Conservation (phyloP, 2,329 filamentous ascomycete species). For the Diaporthe longicolla region DNA sequence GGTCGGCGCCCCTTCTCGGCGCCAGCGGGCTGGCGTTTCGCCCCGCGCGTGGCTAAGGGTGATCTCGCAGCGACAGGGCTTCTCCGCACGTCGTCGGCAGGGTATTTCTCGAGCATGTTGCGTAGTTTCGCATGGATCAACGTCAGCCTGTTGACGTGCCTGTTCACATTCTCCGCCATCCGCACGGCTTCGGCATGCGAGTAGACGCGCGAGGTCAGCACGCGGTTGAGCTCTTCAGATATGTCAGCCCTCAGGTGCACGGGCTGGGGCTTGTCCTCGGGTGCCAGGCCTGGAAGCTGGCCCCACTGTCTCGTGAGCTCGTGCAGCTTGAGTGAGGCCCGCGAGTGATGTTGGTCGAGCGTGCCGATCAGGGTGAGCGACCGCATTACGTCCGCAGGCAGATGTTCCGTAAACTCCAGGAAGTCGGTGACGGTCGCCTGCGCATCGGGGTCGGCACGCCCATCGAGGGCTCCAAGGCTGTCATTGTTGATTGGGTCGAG, state of each 20-base stretch:
- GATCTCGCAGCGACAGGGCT: slow-evolving; percentile 67
- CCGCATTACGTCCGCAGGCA: slow-evolving; percentile 76
- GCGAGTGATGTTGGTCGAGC: slow-evolving; percentile 71
- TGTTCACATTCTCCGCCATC: slow-evolving; percentile 74
- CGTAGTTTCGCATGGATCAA: slow-evolving; percentile 71
- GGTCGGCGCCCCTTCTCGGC: slow-evolving; percentile 63
- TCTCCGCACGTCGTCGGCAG: slow-evolving; percentile 64
- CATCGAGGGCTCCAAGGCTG: slow-evolving; percentile 59
- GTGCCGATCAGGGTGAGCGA: slow-evolving; percentile 76
- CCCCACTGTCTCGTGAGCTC: slow-evolving; percentile 71
- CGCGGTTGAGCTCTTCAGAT: slow-evolving; percentile 68
- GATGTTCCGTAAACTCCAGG: slow-evolving; percentile 78
- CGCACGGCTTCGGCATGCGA: slow-evolving; percentile 74
- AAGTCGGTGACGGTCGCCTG: slow-evolving; percentile 80
- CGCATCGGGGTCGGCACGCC: slow-evolving; percentile 75
- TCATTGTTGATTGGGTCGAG: slow-evolving; percentile 52
- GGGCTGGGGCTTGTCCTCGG: slow-evolving; percentile 63
- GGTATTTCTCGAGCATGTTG: slow-evolving; percentile 73
- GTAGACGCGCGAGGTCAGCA: slow-evolving; percentile 69
- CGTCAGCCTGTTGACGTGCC: slow-evolving; percentile 73
- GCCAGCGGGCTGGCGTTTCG: slow-evolving; percentile 59
- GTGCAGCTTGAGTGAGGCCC: slow-evolving; percentile 68
- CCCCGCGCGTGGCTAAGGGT: slow-evolving; percentile 64
- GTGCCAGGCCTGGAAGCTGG: slow-evolving; percentile 64
- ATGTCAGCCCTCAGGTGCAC: slow-evolving; percentile 71